Evolutionary conservation across 2,329 filamentous ascomycete genomes (phyloP), one percentile per base, ranked within the genome.

Genomic region (Xylaria sp.): DNA sequence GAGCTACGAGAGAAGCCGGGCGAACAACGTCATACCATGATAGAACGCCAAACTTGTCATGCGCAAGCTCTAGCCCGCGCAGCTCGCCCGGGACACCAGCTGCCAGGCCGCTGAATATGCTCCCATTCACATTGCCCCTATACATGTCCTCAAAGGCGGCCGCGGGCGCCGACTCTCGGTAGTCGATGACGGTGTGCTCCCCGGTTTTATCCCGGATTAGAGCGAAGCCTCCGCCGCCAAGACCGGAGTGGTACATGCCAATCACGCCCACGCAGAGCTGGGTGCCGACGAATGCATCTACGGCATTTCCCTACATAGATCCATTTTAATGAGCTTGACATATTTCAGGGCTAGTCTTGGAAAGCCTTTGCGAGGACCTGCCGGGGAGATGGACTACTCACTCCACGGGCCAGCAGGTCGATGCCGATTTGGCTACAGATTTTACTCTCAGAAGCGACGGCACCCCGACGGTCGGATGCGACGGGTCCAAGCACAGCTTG

Each of bases 221-320:
- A 85, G 92, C 91, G 80, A 98, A 98, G 1, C 95, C 95, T 48
- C 96, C 95, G 8, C 95, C 95, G 29, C 93, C 94, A 64, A 98
- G 91, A 12, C 95, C 95, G 29, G 88, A 88, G 79, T 94, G 92
- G 74, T 93, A 92, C 89, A 92, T 92, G 64, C 87, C 91, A 55
- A 92, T 86, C 2, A 92, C 90, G 16, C 92, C 92, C 32, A 94
- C 88, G 71, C 92, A 95, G 54, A 94, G 87, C 13, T 90, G 89
- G 0, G 92, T 92, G 37, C 90, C 92, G 32, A 94, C 87, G 74
- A 92, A 83, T 53, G 92, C 91, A 80, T 95, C 92, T 0, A 91
- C 91, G 13, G 92, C 92, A 80, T 93, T 94, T 10, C 92, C 92
- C 84, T 88, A 61, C 2, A 9, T 16, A 16, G 18, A n/a, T n/a